Conservation (phyloP, 345 rosid genomes). For the Passiflora organensis region DNA sequence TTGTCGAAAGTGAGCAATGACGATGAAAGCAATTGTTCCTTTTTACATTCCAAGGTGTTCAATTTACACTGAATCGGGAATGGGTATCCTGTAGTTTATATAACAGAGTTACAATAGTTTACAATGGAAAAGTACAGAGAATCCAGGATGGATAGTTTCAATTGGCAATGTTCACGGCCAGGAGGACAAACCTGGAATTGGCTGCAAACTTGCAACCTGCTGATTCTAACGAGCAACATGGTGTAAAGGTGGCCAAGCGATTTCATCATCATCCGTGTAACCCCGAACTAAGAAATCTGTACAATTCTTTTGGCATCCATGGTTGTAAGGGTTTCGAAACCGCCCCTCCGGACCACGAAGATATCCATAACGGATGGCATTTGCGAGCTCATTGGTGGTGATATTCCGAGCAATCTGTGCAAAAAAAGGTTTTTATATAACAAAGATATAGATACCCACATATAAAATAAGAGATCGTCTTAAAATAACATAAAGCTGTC, state of each 20-base stretch:
- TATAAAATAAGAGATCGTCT: too few species aligned
- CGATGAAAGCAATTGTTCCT: neutral
- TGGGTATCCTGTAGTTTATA: neutral
- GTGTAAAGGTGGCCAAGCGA: constrained; percentile 65
- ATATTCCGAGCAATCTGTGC: constrained; percentile 82
- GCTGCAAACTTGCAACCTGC: neutral
- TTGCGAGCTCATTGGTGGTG: constrained; percentile 83
- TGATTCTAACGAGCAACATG: constrained; percentile 36
- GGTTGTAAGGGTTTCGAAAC: constrained; percentile 87
- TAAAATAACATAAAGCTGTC: too few species aligned
- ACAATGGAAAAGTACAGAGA: too few species aligned
- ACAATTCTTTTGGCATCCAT: constrained; percentile 84
- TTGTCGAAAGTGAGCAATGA: too few species aligned
- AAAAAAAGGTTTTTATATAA: neutral
- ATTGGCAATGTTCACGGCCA: neutral
- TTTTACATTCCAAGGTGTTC: neutral
- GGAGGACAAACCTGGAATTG: neutral
- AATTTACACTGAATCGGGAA: constrained; percentile 12
- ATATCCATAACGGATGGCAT: constrained; percentile 61
- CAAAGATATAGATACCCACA: neutral
- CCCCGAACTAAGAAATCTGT: constrained; percentile 68
- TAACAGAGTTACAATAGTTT: neutral
- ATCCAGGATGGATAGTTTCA: neutral
- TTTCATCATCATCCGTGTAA: constrained; percentile 62
- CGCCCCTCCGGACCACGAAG: constrained; percentile 75